phyloP scores from a whole-genome alignment of 2,329 filamentous ascomycete genomes.

The Cadophora sp. region DNA sequence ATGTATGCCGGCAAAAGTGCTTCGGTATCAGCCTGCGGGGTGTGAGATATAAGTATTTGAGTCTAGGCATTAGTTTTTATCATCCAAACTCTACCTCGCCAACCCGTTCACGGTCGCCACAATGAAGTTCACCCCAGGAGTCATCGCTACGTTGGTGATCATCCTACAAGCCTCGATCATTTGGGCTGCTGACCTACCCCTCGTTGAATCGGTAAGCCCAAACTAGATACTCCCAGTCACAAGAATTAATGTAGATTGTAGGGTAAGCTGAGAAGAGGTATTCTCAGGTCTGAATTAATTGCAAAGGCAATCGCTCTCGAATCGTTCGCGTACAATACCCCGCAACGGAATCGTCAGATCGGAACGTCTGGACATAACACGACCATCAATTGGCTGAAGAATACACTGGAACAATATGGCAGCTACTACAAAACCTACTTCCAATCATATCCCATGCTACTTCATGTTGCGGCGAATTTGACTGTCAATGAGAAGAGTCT shows the following conservation, averaged over 20 bases:
- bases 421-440: conserved; percentile 3
- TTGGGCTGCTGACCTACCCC: background rate
- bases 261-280: background rate
- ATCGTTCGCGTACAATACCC: background rate
- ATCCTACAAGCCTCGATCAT: no score
- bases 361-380: background rate
- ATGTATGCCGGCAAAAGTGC: background rate
- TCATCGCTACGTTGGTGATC: background rate
- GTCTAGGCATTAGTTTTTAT: background rate
- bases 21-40: conserved; percentile 1
- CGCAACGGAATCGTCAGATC: conserved; percentile 3
- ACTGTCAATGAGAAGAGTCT: conserved; percentile 19
- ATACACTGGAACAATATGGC: conserved; percentile 1
- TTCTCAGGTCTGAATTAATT: conserved; percentile 7
- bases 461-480: conserved; percentile 22
- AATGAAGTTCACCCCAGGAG: background rate
- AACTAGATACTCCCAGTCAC: background rate
- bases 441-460: conserved; percentile 5
- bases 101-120: background rate
- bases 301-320: conserved; percentile 1
- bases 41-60: background rate
- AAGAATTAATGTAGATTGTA: background rate
- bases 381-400: conserved; percentile 1
- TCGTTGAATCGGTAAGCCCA: background rate
- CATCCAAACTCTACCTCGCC: background rate